Percentiles rank a stretch among this genome's conserved stretches.
Conservation (phyloP, 2,329 filamentous ascomycete genomes). For the Neurospora crassa region DNA sequence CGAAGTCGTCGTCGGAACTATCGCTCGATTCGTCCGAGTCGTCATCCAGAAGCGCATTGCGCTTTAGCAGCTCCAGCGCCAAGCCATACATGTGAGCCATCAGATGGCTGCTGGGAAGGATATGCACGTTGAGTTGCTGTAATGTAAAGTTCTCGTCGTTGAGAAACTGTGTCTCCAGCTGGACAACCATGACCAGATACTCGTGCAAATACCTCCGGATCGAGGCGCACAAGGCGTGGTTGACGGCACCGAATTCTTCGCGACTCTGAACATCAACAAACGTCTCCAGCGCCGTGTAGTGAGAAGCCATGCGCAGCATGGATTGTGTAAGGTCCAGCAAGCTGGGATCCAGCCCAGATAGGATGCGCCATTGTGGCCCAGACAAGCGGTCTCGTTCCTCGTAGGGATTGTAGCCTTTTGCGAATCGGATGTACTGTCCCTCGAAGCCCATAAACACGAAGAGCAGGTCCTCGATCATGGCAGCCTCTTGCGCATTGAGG, state of each 20-base stretch:
- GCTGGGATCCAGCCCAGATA: slow-evolving; percentile 81
- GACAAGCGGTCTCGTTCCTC: slow-evolving; percentile 80
- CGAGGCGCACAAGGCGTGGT: slow-evolving; percentile 91
- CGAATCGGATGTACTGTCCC: slow-evolving; percentile 91
- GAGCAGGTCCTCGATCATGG: slow-evolving; percentile 79
- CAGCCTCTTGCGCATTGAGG: slow-evolving; percentile 74
- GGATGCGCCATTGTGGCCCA: slow-evolving; percentile 71
- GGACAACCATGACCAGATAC: slow-evolving; percentile 84
- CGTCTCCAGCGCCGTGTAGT: slow-evolving; percentile 82
- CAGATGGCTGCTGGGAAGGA: slow-evolving; percentile 82
- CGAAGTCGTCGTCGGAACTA: slow-evolving; percentile 76
- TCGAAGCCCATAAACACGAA: slow-evolving; percentile 98
- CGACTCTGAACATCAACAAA: slow-evolving; percentile 93
- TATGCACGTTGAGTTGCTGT: slow-evolving; percentile 87
- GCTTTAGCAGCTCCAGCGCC: slow-evolving; percentile 77
- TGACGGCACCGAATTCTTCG: slow-evolving; percentile 88
- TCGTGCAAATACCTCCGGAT: slow-evolving; percentile 87
- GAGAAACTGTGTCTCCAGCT: slow-evolving; percentile 86
- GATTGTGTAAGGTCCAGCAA: slow-evolving; percentile 76
- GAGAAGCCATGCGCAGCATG: slow-evolving; percentile 89
- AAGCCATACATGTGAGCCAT: slow-evolving; percentile 83
- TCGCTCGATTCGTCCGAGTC: slow-evolving; percentile 62
- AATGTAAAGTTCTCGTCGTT: slow-evolving; percentile 84
- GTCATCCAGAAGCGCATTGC: slow-evolving; percentile 79
- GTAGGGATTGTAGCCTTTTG: slow-evolving; percentile 69